Evolutionary conservation across 2,329 filamentous ascomycete species (phyloP).

Genomic region (Fusarium algeriense): DNA sequence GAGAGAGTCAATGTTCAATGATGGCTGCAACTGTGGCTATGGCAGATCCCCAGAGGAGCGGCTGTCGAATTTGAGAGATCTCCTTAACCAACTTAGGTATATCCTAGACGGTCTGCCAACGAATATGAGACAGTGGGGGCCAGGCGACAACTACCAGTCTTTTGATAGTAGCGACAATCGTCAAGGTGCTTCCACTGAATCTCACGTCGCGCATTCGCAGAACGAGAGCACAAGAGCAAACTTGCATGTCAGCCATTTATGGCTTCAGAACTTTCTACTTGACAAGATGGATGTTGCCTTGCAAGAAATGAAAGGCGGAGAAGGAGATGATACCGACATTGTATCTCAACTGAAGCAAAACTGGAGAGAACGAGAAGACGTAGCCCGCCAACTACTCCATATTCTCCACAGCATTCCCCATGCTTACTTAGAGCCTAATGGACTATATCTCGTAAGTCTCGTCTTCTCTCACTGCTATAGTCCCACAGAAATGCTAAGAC

Average conservation of each 20-base stretch:
- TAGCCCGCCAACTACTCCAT: not conserved
- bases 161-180: not conserved
- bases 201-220: not conserved
- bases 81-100: not conserved
- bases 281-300: not conserved
- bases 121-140: constrained; percentile 1
- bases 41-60: not conserved
- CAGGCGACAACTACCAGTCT: not conserved
- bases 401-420: not conserved
- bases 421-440: not conserved
- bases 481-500: rapidly evolving
- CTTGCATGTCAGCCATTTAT: not conserved
- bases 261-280: not conserved
- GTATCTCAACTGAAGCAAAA: not conserved
- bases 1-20: constrained; percentile 10
- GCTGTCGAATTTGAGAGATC: not conserved
- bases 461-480: rapidly evolving
- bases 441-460: not conserved
- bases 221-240: constrained; percentile 3
- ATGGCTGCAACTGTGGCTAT: constrained; percentile 5
- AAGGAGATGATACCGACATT: not conserved
- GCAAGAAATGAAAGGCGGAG: not conserved
- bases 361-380: constrained; percentile 1
- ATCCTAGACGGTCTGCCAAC: not conserved
- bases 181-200: not conserved